A percentile compares a stretch with the other conserved stretches of the same genome.
Evolutionary conservation across 768 basidiomycete species (phyloP).

Genomic region (Multifurca ochricompacta): DNA sequence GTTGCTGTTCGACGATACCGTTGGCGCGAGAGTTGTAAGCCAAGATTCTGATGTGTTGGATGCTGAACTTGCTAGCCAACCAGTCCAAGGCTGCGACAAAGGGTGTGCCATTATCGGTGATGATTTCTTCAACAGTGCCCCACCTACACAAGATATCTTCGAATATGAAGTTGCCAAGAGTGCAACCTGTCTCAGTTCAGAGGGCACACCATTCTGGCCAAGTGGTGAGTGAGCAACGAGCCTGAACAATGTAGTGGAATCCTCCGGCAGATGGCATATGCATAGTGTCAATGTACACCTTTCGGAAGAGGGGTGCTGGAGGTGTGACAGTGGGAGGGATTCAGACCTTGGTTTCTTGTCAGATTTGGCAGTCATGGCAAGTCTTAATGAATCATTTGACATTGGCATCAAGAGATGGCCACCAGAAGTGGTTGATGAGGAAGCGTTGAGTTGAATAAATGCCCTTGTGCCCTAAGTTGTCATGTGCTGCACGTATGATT

Average conservation of each 20-base stretch:
- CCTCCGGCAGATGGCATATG: neutral
- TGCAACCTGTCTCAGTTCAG: neutral
- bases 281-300: no score
- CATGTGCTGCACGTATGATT: neutral
- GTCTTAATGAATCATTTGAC: neutral
- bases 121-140: no score
- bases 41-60: slow-evolving; percentile 28
- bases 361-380: neutral
- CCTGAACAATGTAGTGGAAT: neutral
- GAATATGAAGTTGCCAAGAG: neutral
- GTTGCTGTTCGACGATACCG: slow-evolving; percentile 32
- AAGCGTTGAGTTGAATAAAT: neutral
- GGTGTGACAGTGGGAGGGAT: neutral
- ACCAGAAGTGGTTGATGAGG: neutral
- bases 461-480: neutral
- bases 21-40: slow-evolving; percentile 32
- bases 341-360: neutral
- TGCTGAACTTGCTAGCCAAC: neutral
- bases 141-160: no score
- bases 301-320: neutral
- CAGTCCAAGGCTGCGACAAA: neutral
- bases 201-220: neutral
- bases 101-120: neutral
- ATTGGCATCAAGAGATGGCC: neutral
- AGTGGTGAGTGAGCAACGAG: neutral